These are phyloP conservation scores for Oryza australiensis DNA, from an alignment of 176 grass and related monocot species.

Conservation along the genomic window DNA sequence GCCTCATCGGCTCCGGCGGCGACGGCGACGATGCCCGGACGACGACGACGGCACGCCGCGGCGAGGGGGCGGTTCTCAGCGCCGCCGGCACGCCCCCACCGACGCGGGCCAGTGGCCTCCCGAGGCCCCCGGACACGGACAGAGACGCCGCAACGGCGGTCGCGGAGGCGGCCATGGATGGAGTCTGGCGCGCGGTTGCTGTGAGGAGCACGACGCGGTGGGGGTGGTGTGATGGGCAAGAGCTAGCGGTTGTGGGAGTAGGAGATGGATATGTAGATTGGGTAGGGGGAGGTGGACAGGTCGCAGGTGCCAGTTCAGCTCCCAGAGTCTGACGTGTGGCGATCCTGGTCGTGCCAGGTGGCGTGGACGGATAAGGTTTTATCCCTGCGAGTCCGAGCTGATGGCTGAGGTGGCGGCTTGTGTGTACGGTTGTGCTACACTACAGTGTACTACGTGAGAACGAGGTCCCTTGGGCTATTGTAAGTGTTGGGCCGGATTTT, in stretches of 20 bases:
- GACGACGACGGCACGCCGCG: neutral
- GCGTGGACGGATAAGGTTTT: neutral
- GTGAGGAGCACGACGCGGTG: neutral
- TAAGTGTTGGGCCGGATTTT: too few relatives aligned
- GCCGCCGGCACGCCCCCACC: neutral
- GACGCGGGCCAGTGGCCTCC: neutral
- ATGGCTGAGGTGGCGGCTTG: too few relatives aligned
- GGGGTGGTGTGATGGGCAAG: neutral
- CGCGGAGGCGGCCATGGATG: conserved; percentile 19
- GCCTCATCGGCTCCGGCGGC: neutral
- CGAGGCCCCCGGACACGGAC: neutral
- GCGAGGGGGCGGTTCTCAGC: neutral
- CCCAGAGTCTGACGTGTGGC: neutral
- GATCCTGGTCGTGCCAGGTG: neutral
- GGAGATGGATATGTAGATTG: conserved; percentile 21
- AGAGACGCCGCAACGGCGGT: conserved; percentile 4
- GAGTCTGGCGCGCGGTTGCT: too few relatives aligned
- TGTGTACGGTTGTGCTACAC: too few relatives aligned
- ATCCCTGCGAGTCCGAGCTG: neutral
- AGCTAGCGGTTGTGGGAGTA: neutral
- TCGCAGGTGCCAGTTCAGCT: neutral
- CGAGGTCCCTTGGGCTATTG: too few relatives aligned
- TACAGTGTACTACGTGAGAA: too few relatives aligned
- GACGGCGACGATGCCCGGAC: conserved; percentile 13
- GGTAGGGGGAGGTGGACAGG: neutral